Evolutionary conservation across 1,284 basidiomycete species (phyloP).

Genomic region (Fistulina hepatica): DNA sequence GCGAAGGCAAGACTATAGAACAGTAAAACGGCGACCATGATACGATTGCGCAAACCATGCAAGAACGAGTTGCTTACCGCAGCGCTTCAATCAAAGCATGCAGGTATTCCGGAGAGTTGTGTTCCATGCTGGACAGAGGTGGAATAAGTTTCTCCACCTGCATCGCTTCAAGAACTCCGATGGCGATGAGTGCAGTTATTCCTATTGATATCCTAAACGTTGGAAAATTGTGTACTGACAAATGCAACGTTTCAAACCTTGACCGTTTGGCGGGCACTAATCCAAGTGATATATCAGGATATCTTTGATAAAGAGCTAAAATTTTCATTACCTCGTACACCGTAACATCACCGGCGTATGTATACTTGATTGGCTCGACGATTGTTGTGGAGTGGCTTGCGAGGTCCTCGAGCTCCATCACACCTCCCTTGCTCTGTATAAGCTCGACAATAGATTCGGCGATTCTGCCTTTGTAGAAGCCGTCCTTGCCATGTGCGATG

Average conservation of each 20-base stretch:
- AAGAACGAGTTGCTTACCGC: conserved; percentile 52
- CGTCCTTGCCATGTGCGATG: conserved; percentile 74
- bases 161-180: conserved; percentile 85
- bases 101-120: conserved; percentile 82
- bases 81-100: conserved; percentile 82
- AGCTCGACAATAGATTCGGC: conserved; percentile 86
- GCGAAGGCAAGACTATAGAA: conserved; percentile 58
- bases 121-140: conserved; percentile 68
- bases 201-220: conserved; percentile 27
- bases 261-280: conserved; percentile 89
- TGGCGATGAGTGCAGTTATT: conserved; percentile 83
- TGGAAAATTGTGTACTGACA: background rate
- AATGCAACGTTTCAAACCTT: conserved; percentile 41
- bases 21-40: background rate
- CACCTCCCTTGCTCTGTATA: conserved; percentile 73
- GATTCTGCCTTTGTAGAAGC: conserved; percentile 86
- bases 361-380: conserved; percentile 86
- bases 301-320: background rate
- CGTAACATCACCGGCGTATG: conserved; percentile 72
- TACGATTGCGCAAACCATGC: background rate
- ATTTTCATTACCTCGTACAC: conserved; percentile 62
- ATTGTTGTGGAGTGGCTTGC: conserved; percentile 68
- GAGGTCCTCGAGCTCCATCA: conserved; percentile 86
- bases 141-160: conserved; percentile 64
- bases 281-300: conserved; percentile 8